These are phyloP conservation scores for Penicillium sp. DNA, from an alignment of 2,329 filamentous ascomycete genomes.

Conservation along the genomic window DNA sequence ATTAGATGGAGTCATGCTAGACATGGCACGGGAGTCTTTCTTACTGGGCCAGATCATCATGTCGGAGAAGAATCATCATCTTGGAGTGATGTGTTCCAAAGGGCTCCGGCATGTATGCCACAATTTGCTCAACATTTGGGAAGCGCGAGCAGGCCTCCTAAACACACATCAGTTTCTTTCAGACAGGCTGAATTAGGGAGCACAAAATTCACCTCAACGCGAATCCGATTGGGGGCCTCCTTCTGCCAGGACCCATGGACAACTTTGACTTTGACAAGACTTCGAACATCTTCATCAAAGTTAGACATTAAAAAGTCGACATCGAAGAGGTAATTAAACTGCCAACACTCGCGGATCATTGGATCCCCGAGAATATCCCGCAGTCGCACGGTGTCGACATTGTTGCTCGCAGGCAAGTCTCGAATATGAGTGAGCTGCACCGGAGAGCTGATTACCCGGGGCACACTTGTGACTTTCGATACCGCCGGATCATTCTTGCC, in stretches of 20 bases:
- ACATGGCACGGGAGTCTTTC: slow-evolving; percentile 9
- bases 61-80: slow-evolving; percentile 80
- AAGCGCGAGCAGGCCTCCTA: slow-evolving; percentile 65
- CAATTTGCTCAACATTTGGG: slow-evolving; percentile 69
- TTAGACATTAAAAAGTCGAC: slow-evolving; percentile 62
- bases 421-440: slow-evolving; percentile 71
- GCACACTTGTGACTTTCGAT: not conserved
- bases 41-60: slow-evolving; percentile 72
- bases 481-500: not conserved
- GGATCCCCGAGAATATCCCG: slow-evolving; percentile 72
- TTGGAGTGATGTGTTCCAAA: slow-evolving; percentile 87
- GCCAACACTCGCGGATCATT: slow-evolving; percentile 65
- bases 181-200: not conserved
- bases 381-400: slow-evolving; percentile 67
- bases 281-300: slow-evolving; percentile 60
- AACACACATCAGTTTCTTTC: not conserved
- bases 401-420: slow-evolving; percentile 62
- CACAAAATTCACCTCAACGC: slow-evolving; percentile 54
- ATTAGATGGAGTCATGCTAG: not conserved
- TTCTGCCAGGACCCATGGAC: slow-evolving; percentile 68
- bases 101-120: slow-evolving; percentile 77
- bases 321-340: slow-evolving; percentile 59
- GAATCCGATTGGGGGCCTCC: slow-evolving; percentile 62
- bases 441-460: slow-evolving; percentile 55
- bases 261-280: slow-evolving; percentile 58